phyloP scores from a whole-genome alignment of 2,329 filamentous ascomycete genomes.

The Arachnomyces sp. region DNA sequence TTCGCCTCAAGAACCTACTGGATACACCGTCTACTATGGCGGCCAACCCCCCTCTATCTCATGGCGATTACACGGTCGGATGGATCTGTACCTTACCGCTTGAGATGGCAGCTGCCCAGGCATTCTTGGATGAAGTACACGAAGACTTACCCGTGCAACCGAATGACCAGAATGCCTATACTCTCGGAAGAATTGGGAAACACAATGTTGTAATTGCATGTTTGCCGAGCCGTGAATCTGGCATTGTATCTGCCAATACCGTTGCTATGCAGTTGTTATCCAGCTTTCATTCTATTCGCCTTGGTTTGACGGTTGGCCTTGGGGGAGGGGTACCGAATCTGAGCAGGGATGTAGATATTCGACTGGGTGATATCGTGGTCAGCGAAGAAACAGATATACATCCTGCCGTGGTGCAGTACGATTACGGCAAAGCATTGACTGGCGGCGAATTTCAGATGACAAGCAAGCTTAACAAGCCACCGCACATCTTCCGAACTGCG shows the following conservation, averaged over 20 bases:
- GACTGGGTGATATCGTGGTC: conserved; percentile 16
- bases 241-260: conserved; percentile 10
- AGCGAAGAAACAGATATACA: conserved; percentile 6
- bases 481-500: too few species aligned
- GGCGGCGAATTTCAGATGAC: conserved; percentile 5
- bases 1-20: too few species aligned
- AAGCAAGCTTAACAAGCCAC: too few species aligned
- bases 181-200: conserved; percentile 13
- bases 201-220: conserved; percentile 18
- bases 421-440: conserved; percentile 6
- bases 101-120: conserved; percentile 18
- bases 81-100: conserved; percentile 15
- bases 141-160: conserved; percentile 1
- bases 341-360: conserved; percentile 10
- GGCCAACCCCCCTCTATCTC: too few species aligned
- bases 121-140: conserved; percentile 15
- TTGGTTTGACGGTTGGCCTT: conserved; percentile 17
- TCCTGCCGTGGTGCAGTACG: conserved; percentile 10
- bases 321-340: conserved; percentile 13
- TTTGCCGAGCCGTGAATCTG: conserved; percentile 10
- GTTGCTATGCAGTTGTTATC: conserved; percentile 12
- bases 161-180: conserved; percentile 15
- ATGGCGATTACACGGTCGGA: conserved; percentile 15
- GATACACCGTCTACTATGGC: too few species aligned
- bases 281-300: conserved; percentile 14